These are phyloP conservation scores for Eremomyces bilateralis DNA, from an alignment of 495 filamentous ascomycete species.

Conservation along the genomic window DNA sequence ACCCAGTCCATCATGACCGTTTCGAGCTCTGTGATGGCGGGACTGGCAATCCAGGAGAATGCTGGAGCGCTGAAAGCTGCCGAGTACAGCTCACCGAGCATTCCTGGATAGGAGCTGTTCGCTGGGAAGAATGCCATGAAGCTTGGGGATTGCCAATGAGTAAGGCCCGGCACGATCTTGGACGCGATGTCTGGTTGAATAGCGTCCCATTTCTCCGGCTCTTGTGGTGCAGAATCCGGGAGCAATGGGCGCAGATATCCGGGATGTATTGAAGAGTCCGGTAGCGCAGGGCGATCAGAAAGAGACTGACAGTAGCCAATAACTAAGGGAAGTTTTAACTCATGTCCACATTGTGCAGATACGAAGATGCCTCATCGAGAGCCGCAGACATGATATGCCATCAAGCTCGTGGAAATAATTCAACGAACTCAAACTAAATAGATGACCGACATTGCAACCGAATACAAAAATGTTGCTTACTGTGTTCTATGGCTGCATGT, in stretches of 20 bases:
- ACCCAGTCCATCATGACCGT: slow-evolving; percentile 91
- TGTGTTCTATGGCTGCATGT: slow-evolving; percentile 63
- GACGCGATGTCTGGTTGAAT: slow-evolving; percentile 73
- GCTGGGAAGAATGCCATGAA: slow-evolving; percentile 96
- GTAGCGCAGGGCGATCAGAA: slow-evolving; percentile 43
- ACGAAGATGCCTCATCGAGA: no score
- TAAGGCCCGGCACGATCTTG: slow-evolving; percentile 84
- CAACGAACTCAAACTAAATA: no score
- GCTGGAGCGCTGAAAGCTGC: slow-evolving; percentile 72
- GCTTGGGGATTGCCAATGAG: slow-evolving; percentile 87
- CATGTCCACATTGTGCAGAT: no score
- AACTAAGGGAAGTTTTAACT: slow-evolving; percentile 41
- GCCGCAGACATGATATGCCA: no score
- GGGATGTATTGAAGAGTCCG: slow-evolving; percentile 56
- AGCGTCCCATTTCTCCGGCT: slow-evolving; percentile 53
- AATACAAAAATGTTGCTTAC: slow-evolving; percentile 28
- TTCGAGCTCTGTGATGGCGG: slow-evolving; percentile 89
- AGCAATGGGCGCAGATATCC: slow-evolving; percentile 73
- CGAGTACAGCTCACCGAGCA: slow-evolving; percentile 85
- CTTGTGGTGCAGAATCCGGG: slow-evolving; percentile 45
- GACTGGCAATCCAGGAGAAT: slow-evolving; percentile 95
- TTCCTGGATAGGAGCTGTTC: slow-evolving; percentile 57
- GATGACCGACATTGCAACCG: no score
- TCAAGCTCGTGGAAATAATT: no score
- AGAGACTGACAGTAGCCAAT: slow-evolving; percentile 65